A percentile compares a stretch with the other conserved stretches of the same genome.
Evolutionary conservation across 2,329 filamentous ascomycete genomes (phyloP).

Genomic region (Venturia pyrina): DNA sequence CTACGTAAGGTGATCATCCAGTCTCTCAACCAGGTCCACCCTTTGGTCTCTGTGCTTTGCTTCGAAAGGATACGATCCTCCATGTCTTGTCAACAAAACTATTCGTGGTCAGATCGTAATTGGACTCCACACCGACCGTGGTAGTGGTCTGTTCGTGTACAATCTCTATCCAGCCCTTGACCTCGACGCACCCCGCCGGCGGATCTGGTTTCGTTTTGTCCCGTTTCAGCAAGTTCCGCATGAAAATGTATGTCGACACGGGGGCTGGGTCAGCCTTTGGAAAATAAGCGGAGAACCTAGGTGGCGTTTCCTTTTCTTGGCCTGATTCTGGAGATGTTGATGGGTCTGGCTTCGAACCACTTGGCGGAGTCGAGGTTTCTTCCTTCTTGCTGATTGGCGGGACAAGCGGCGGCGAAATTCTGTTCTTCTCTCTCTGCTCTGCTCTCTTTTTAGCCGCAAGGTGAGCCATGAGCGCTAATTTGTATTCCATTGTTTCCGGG

Average conservation of each 20-base stretch:
- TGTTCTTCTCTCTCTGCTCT: not conserved
- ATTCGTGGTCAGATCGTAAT: conserved; percentile 33
- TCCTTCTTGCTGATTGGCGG: not conserved
- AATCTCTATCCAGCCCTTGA: conserved; percentile 37
- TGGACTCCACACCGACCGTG: conserved; percentile 34
- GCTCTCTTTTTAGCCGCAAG: not conserved
- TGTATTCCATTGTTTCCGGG: not conserved
- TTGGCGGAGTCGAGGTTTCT: not conserved
- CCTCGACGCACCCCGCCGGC: conserved; percentile 35
- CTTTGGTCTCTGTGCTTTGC: conserved; percentile 6
- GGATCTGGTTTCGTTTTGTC: conserved; percentile 18
- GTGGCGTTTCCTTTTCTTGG: not conserved
- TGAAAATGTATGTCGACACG: conserved; percentile 4
- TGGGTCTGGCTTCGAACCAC: not conserved
- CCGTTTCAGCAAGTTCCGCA: conserved; percentile 4
- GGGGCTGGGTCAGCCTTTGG: not conserved
- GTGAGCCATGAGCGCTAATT: not conserved
- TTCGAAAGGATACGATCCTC: not conserved
- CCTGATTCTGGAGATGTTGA: not conserved
- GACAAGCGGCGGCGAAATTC: not conserved
- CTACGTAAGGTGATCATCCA: not conserved
- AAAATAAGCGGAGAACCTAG: not conserved
- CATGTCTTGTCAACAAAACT: conserved; percentile 2
- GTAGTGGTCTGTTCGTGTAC: conserved; percentile 31
- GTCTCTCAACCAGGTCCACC: conserved; percentile 5